A percentile compares a stretch with the other conserved stretches of the same genome.
These are phyloP conservation scores for Onygenales sp. DNA, from an alignment of 2,329 filamentous ascomycete genomes.

Conservation along the genomic window DNA sequence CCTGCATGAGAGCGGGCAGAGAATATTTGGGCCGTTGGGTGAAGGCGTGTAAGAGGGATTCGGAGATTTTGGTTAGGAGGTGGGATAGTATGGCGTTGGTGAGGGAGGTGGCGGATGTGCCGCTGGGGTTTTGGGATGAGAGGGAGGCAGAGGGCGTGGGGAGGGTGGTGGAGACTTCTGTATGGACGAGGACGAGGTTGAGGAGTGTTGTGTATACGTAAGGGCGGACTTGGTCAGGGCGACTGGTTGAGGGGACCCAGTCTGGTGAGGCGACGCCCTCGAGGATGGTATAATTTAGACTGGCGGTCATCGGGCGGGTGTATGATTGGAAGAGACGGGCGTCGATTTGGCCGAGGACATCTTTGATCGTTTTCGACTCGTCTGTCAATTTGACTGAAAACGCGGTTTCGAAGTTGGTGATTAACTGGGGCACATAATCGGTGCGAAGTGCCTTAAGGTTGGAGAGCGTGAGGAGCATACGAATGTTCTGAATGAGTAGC, in stretches of 20 bases:
- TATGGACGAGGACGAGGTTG: conserved; percentile 80
- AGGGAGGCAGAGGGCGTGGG: conserved; percentile 62
- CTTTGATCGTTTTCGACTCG: conserved; percentile 82
- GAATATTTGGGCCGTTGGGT: conserved; percentile 57
- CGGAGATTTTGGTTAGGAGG: conserved; percentile 71
- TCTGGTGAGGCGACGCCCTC: conserved; percentile 59
- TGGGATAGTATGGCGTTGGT: conserved; percentile 75
- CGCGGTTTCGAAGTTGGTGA: conserved; percentile 82
- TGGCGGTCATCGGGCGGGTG: conserved; percentile 64
- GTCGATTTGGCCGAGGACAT: conserved; percentile 86
- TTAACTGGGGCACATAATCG: conserved; percentile 77
- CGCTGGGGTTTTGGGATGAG: conserved; percentile 64
- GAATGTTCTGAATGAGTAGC: conserved; percentile 56
- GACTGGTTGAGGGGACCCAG: conserved; percentile 56
- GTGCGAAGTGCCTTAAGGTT: conserved; percentile 78
- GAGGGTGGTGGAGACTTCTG: conserved; percentile 76
- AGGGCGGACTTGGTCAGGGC: conserved; percentile 65
- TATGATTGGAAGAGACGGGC: conserved; percentile 86
- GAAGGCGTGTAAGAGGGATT: conserved; percentile 76
- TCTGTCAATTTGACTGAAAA: conserved; percentile 93
- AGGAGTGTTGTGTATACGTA: conserved; percentile 88
- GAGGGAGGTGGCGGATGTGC: conserved; percentile 54
- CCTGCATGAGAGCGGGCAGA: conserved; percentile 83
- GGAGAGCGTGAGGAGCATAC: conserved; percentile 86
- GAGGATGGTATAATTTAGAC: conserved; percentile 60